phyloP scores from a whole-genome alignment of 805 yeast genomes.

The Starmerella vitae region DNA sequence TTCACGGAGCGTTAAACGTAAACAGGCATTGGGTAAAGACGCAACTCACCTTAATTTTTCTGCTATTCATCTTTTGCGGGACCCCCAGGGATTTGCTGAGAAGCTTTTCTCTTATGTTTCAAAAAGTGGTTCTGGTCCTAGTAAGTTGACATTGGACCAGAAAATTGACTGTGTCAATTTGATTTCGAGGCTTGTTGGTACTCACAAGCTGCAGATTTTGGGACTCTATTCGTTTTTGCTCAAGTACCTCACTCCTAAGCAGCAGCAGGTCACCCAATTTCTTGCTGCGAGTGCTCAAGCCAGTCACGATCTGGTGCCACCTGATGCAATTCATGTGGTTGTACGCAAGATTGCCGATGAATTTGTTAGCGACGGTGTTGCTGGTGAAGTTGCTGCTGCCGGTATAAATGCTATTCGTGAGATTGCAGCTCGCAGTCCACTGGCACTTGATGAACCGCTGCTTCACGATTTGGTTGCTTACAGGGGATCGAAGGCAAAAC shows the following conservation, averaged over 20 bases:
- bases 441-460: conserved; percentile 78
- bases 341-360: conserved; percentile 92
- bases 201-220: conserved; percentile 80
- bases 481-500: conserved; percentile 83
- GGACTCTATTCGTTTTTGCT: conserved; percentile 82
- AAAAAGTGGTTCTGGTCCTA: conserved; percentile 17
- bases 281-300: conserved; percentile 97
- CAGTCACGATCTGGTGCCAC: conserved; percentile 92
- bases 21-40: conserved; percentile 36
- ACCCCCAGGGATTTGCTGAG: conserved; percentile 97
- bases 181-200: conserved; percentile 79
- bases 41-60: conserved; percentile 75
- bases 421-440: conserved; percentile 81
- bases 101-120: conserved; percentile 55
- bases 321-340: conserved; percentile 69
- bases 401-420: conserved; percentile 94
- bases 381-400: conserved; percentile 95
- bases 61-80: conserved; percentile 86
- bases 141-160: conserved; percentile 71
- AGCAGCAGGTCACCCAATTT: conserved; percentile 83
- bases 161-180: conserved; percentile 78
- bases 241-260: conserved; percentile 88
- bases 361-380: conserved; percentile 95
- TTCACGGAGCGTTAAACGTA: conserved; percentile 49
- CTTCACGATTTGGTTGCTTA: conserved; percentile 83